Evolutionary conservation across 176 grass and related monocot species (phyloP).

Genomic region (Aegilops longissima): DNA sequence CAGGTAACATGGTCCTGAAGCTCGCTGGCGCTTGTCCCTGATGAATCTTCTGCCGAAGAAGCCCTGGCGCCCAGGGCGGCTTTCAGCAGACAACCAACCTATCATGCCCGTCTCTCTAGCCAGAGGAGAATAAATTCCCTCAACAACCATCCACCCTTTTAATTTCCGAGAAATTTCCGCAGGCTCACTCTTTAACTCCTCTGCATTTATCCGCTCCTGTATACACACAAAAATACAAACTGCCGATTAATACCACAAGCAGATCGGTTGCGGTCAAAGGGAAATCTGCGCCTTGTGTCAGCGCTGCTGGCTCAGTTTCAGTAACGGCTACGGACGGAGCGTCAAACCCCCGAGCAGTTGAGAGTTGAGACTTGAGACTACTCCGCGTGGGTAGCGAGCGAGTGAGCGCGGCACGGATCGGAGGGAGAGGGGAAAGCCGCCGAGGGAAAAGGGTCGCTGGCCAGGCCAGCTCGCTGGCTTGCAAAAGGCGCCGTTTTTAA

Average conservation of each 20-base stretch:
- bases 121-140: constrained; percentile 49
- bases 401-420: neutral
- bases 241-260: neutral
- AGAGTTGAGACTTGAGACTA: neutral
- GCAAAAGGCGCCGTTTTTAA: constrained; percentile 28
- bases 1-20: neutral
- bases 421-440: neutral
- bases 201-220: neutral
- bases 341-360: neutral
- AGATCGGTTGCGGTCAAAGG: no score
- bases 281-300: neutral
- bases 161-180: neutral
- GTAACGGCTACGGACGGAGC: neutral
- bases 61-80: neutral
- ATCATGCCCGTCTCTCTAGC: neutral
- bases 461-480: neutral
- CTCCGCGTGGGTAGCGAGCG: neutral
- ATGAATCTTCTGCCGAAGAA: neutral
- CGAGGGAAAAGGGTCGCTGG: neutral
- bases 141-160: constrained; percentile 2
- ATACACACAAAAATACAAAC: neutral
- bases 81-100: constrained; percentile 2
- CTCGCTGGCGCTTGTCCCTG: neutral
- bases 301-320: neutral
- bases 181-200: neutral